Conservation (phyloP, 306 rosid genomes). For the Malus sylvestris region DNA sequence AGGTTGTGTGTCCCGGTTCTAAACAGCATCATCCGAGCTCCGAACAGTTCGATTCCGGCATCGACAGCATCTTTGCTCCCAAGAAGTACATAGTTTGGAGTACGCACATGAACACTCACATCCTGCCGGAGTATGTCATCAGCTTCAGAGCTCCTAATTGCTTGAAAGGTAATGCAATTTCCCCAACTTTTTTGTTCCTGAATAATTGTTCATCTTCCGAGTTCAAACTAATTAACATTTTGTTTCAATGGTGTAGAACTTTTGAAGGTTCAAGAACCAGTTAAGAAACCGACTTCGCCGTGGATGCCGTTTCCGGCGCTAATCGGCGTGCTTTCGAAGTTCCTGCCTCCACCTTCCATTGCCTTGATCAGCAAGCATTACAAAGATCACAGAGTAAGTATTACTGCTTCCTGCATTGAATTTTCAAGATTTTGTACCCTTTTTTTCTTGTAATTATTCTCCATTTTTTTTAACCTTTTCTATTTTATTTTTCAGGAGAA, state of each 20-base stretch:
- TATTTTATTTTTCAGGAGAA: constrained; percentile 38
- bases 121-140: constrained; percentile 60
- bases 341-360: constrained; percentile 38
- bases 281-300: constrained; percentile 62
- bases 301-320: constrained; percentile 73
- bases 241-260: constrained; percentile 28
- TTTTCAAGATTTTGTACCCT: background rate
- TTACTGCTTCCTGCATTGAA: background rate
- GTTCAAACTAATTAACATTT: background rate
- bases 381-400: constrained; percentile 46
- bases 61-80: constrained; percentile 45
- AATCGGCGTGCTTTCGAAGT: constrained; percentile 51
- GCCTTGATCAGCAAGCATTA: constrained; percentile 44
- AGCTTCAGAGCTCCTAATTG: constrained; percentile 52
- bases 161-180: constrained; percentile 31
- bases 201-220: background rate
- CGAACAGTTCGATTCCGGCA: constrained; percentile 62
- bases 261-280: constrained; percentile 23
- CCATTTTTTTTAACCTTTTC: background rate
- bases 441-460: background rate
- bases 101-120: constrained; percentile 64
- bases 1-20: constrained; percentile 49
- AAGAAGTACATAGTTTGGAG: constrained; percentile 62
- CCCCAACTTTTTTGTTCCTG: background rate
- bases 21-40: constrained; percentile 51